Evolutionary conservation across 345 rosid genomes (phyloP), one percentile per base, ranked within the genome.

Genomic region (Trapa bicornis): DNA sequence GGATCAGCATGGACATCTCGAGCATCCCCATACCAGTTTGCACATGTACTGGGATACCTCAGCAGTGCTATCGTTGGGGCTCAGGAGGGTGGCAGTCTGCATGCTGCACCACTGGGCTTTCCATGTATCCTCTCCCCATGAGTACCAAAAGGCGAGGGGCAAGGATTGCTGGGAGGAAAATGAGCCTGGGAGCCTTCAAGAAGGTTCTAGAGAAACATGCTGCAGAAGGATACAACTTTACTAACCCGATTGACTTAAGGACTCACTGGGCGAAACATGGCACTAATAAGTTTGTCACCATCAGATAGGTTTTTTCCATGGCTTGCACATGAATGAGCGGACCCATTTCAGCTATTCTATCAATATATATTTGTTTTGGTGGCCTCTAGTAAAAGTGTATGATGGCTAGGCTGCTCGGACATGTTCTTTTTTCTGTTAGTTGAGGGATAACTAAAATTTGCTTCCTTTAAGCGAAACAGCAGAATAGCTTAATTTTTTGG

Each of bases 41-140:
- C 68, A 68, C 81, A 0, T 78, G 81, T 57, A 78, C 81, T 1
- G 81, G 78, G 17, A 10, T 42, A 4, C 66, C 81, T 48, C 78
- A 74, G 67, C 78, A 74, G 73, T 78, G 81, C 52, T 74, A 78
- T 39, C 70, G 75, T 15, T 74, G 81, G 78, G 81, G 81, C 47
- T 68, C 65, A 43, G 81, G 81, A 33, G 78, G 78, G 58, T 78
- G 81, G 81, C 81, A 78, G 41, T 78, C 81, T 8, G 75, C 81
- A 9, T 78, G 81, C 42, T 74, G 81, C 39, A 78, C 75, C 45
- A 78, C 73, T 1, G 70, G 62, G 9, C 42, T 74, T 48, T 78
- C 81, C 0, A 53, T 65, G 47, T 69, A 78, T 66, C 81, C 81
- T 10, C 69, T 78, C 45, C 81, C 81, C 13, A 74, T 71, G 78